phyloP scores from a whole-genome alignment of 441 rosid genomes.

The Cnidoscolus chayamansa region DNA sequence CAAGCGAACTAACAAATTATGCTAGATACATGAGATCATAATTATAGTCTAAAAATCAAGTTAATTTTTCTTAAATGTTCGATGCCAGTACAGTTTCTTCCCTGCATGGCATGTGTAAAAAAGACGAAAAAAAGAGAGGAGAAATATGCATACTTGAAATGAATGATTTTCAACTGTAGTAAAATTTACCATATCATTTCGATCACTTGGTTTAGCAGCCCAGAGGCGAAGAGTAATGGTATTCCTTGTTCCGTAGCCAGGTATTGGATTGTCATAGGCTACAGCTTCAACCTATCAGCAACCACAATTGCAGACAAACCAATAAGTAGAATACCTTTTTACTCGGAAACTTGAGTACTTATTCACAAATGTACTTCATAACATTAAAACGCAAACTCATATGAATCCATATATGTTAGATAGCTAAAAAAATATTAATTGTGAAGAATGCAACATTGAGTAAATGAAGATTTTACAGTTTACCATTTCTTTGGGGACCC shows the following conservation, averaged over 20 bases:
- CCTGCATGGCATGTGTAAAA: neutral
- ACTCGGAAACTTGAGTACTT: neutral
- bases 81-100: neutral
- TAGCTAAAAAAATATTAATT: neutral
- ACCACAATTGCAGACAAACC: neutral
- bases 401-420: neutral
- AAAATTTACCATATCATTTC: slow-evolving; percentile 41
- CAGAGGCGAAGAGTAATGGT: slow-evolving; percentile 57
- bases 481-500: slow-evolving; percentile 54
- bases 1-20: neutral
- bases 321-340: slow-evolving; percentile 1
- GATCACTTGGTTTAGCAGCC: slow-evolving; percentile 61
- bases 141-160: slow-evolving; percentile 2
- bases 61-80: neutral
- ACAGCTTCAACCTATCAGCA: slow-evolving; percentile 54
- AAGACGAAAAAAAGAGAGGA: neutral
- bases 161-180: slow-evolving; percentile 16
- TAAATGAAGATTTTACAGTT: slow-evolving; percentile 4
- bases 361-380: slow-evolving; percentile 1
- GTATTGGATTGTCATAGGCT: slow-evolving; percentile 58
- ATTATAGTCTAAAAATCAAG: neutral
- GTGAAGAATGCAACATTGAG: slow-evolving; percentile 2
- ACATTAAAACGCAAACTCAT: neutral
- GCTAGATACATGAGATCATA: neutral
- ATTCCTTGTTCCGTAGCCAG: slow-evolving; percentile 55